Base-by-base conservation (phyloP, 208 protist genomes). In the Trypanosoma cruzi region DNA sequence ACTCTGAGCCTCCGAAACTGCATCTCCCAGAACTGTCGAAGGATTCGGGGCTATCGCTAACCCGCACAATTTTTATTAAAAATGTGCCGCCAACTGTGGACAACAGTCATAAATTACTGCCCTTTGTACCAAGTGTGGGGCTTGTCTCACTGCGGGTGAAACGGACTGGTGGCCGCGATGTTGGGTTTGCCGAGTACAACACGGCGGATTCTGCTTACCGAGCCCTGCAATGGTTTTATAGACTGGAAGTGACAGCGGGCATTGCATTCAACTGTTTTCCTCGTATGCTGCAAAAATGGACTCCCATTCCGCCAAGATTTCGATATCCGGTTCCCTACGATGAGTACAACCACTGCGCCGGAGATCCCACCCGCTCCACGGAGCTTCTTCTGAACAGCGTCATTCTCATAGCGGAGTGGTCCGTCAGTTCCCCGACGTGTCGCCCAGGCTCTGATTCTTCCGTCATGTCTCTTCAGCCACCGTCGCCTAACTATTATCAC, bases 111-210 rank as follows among this genome's bases (percentile, higher is more conserved):
- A 75, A 77, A 26, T 71, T 92, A 36, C 29, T 57, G 24, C 79
- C 79, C 0, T 84, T 73, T 66, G 83, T 92, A 13, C 86, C 86
- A 10, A 69, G 64, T 16, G 67, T 82, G 26, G 86, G 86, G n/a
- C 60, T 84, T 6, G 29, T 75, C 42, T 31, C 26, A 8, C 52
- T 92, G 22, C 81, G 80, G 11, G 83, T 88, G 28, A 89, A 86
- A 78, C 71, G 74, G 1, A 68, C 54, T 63, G 71, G 64, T 40
- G 66, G 82, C 26, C 66, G 64, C 24, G 67, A 88, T 59, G 74
- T 87, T 7, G 86, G 74, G 42, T 92, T 92, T 68, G 86, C 74
- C 20, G 79, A 81, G 20, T 92, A 92, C 67, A 62, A 79, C 44
- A 80, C 59, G 22, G 13, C 26, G 14, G 77, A 75, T 4, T 28